Conservation (phyloP, 2,329 filamentous ascomycete genomes). For the Dactylonectria estremocensis region DNA sequence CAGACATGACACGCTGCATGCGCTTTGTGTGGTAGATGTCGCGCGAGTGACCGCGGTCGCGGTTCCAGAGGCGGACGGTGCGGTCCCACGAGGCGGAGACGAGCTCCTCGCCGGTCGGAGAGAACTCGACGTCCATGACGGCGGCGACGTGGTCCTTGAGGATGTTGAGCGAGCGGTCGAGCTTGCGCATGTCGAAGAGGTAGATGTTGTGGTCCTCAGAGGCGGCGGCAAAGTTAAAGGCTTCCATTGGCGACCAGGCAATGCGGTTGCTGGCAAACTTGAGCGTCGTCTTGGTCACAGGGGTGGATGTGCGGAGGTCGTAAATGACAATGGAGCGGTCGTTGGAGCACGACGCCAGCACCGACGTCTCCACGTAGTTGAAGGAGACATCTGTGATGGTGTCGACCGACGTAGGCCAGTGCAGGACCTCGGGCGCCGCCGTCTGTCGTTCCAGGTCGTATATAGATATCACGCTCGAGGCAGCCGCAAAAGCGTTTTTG, state of each 20-base stretch:
- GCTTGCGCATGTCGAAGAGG: constrained; percentile 94
- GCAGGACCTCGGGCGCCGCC: constrained; percentile 84
- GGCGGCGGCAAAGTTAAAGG: constrained; percentile 93
- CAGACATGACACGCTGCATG: constrained; percentile 94
- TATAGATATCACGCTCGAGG: constrained; percentile 84
- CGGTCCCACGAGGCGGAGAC: constrained; percentile 90
- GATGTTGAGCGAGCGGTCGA: constrained; percentile 89
- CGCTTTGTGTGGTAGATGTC: constrained; percentile 98
- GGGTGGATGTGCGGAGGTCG: constrained; percentile 88
- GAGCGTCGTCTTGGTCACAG: constrained; percentile 85
- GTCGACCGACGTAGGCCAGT: constrained; percentile 90
- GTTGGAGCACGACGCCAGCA: constrained; percentile 87
- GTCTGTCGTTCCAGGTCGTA: constrained; percentile 90
- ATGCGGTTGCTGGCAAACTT: constrained; percentile 88
- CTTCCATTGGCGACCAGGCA: constrained; percentile 96
- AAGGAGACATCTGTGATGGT: constrained; percentile 92
- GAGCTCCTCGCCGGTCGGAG: constrained; percentile 93
- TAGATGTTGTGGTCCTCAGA: constrained; percentile 93
- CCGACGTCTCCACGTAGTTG: constrained; percentile 94
- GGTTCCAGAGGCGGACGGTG: constrained; percentile 88
- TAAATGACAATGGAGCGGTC: constrained; percentile 93
- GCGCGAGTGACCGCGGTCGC: constrained; percentile 84
- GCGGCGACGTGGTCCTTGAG: constrained; percentile 91
- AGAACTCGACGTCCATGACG: constrained; percentile 97
- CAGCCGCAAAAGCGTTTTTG: constrained; percentile 83